Evolutionary conservation across 169 alveolate genomes (phyloP).

Genomic region (Plasmodium gaboni): DNA sequence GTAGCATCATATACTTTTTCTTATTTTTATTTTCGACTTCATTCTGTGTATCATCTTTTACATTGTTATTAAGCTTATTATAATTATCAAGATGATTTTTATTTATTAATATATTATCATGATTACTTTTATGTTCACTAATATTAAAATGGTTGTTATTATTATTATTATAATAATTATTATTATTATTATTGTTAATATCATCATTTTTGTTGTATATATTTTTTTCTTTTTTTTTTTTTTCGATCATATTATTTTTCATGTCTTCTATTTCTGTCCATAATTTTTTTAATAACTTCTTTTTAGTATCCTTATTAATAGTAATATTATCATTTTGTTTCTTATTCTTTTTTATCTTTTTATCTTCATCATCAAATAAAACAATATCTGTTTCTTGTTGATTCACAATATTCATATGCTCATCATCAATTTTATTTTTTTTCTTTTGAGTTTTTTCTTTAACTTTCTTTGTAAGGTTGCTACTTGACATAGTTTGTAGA

Average conservation of each 20-base stretch:
- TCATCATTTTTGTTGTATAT: not conserved
- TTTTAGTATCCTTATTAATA: not conserved
- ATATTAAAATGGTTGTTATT: not conserved
- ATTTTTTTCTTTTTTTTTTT: not conserved
- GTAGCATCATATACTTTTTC: not conserved
- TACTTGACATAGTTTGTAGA: not conserved
- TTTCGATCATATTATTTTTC: conserved; percentile 4
- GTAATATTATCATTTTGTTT: too few relatives aligned
- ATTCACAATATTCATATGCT: not conserved
- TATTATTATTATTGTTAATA: not conserved
- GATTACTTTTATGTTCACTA: not conserved
- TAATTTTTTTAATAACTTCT: conserved; percentile 11
- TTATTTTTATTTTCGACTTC: conserved; percentile 1
- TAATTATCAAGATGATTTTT: not conserved
- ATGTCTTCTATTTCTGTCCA: conserved; percentile 1
- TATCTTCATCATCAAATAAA: not conserved
- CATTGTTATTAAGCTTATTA: not conserved
- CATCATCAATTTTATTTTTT: not conserved
- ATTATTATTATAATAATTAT: not conserved
- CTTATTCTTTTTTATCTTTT: not conserved
- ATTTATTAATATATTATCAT: not conserved
- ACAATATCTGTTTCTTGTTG: not conserved
- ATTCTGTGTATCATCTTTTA: not conserved
- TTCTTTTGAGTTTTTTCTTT: not conserved
- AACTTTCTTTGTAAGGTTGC: too few relatives aligned